These are phyloP conservation scores for Penicillium herquei DNA, from an alignment of 495 filamentous ascomycete genomes.

Conservation along the genomic window DNA sequence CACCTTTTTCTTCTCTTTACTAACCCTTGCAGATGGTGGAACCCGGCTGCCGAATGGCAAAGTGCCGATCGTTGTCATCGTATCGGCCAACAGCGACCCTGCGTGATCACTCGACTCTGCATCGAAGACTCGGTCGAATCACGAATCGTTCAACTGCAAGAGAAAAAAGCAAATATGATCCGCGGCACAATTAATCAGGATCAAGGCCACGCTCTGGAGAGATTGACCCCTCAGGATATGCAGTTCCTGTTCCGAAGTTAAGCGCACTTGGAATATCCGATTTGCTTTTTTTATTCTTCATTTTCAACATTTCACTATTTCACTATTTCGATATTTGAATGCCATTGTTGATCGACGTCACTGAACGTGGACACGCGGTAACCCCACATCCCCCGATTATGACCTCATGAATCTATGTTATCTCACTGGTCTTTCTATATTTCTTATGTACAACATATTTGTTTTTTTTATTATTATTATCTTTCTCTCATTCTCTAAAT, in stretches of 20 bases:
- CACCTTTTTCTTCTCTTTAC: conserved; percentile 1
- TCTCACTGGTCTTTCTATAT: no score
- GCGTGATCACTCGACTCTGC: conserved; percentile 88
- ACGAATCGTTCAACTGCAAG: conserved; percentile 89
- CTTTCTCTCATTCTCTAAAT: not conserved
- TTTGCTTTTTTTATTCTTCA: not conserved
- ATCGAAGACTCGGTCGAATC: conserved; percentile 96
- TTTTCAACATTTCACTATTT: no score
- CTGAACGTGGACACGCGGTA: not conserved
- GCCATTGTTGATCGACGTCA: conserved; percentile 2
- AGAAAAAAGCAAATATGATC: conserved; percentile 97
- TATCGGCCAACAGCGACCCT: conserved; percentile 90
- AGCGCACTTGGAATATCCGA: no score
- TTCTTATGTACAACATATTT: no score
- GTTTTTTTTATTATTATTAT: not conserved
- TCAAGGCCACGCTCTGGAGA: conserved; percentile 76
- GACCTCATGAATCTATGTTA: conserved; percentile 11
- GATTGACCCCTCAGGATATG: conserved; percentile 85
- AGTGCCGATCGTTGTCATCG: conserved; percentile 94
- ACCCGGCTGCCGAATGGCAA: conserved; percentile 97
- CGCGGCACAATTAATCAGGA: conserved; percentile 93
- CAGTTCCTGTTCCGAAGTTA: conserved; percentile 78
- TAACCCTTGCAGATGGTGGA: conserved; percentile 77
- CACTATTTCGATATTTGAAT: no score
- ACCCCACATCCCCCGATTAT: conserved; percentile 2